Evolutionary conservation across 495 filamentous ascomycete genomes (phyloP).

Genomic region (Trichocladium uniseriatum): DNA sequence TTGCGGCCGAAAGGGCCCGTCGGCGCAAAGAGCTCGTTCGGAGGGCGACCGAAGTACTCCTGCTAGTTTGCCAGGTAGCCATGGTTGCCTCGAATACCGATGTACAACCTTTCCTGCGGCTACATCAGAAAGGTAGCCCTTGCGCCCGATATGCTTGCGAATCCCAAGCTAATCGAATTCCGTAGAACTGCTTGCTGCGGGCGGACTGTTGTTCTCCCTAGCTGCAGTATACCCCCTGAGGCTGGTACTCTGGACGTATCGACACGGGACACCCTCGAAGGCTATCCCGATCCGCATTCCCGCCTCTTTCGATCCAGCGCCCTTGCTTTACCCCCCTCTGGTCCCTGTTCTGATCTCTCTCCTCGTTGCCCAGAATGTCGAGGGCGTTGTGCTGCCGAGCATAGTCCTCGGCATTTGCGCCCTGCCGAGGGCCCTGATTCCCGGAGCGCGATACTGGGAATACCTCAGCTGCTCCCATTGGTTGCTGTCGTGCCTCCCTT

Average conservation of each 20-base stretch:
- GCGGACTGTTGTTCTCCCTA: slow-evolving; percentile 18
- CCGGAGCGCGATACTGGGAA: slow-evolving; percentile 43
- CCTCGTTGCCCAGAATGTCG: slow-evolving; percentile 52
- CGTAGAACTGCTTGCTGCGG: slow-evolving; percentile 26
- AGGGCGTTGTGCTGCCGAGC: slow-evolving; percentile 59
- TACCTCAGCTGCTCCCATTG: slow-evolving; percentile 60
- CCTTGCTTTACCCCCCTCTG: slow-evolving; percentile 73
- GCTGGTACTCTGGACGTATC: slow-evolving; percentile 34
- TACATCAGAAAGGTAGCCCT: slow-evolving; percentile 30
- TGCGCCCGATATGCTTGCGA: neutral
- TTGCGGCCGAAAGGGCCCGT: slow-evolving; percentile 26
- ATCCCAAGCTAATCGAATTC: neutral
- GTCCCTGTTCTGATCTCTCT: slow-evolving; percentile 71
- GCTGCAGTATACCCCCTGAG: slow-evolving; percentile 39
- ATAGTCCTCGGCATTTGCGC: slow-evolving; percentile 72
- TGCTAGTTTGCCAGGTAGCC: slow-evolving; percentile 37
- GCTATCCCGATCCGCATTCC: slow-evolving; percentile 47
- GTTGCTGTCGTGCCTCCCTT: slow-evolving; percentile 55
- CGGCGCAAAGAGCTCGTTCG: slow-evolving; percentile 39
- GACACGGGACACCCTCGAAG: slow-evolving; percentile 25
- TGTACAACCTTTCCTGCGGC: slow-evolving; percentile 26
- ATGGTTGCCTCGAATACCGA: slow-evolving; percentile 23
- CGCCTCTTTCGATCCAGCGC: slow-evolving; percentile 77
- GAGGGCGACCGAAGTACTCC: slow-evolving; percentile 33
- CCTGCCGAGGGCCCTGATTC: slow-evolving; percentile 64